These are phyloP conservation scores for Lycium ferocissimum DNA, from an alignment of 257 asterid species.

Conservation along the genomic window DNA sequence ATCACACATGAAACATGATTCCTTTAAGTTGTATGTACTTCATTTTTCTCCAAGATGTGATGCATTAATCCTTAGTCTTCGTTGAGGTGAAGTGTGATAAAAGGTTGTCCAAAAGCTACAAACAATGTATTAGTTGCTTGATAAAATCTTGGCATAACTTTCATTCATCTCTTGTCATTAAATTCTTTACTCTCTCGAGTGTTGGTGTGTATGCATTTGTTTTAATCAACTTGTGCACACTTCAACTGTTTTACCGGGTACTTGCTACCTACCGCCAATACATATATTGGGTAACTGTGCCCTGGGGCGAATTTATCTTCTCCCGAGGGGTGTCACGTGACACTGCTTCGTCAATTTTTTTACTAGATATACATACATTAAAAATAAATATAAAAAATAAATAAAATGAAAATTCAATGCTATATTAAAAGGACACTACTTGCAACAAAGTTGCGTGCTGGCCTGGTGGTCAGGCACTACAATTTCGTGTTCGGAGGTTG, in stretches of 20 bases:
- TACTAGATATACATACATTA: too few species aligned
- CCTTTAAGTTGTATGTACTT: slow-evolving; percentile 5
- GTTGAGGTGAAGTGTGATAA: not conserved
- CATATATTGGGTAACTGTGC: not conserved
- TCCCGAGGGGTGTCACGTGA: too few species aligned
- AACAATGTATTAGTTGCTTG: not conserved
- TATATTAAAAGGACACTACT: too few species aligned
- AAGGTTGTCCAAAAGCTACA: not conserved
- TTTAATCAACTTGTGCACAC: not conserved
- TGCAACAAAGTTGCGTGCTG: too few species aligned
- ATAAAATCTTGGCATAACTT: not conserved
- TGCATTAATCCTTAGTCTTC: not conserved
- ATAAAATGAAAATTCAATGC: too few species aligned
- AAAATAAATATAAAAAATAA: too few species aligned
- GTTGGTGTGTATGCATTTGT: not conserved
- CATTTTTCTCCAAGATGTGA: not conserved
- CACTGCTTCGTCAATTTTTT: too few species aligned
- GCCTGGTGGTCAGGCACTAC: too few species aligned
- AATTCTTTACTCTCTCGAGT: not conserved
- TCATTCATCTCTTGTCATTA: not conserved
- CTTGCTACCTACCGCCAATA: not conserved
- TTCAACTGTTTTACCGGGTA: not conserved
- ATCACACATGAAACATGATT: not conserved
- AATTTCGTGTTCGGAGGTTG: too few species aligned
- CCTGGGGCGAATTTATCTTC: not conserved